Conservation (phyloP, 2,329 filamentous ascomycete genomes). For the Oidium heveae region DNA sequence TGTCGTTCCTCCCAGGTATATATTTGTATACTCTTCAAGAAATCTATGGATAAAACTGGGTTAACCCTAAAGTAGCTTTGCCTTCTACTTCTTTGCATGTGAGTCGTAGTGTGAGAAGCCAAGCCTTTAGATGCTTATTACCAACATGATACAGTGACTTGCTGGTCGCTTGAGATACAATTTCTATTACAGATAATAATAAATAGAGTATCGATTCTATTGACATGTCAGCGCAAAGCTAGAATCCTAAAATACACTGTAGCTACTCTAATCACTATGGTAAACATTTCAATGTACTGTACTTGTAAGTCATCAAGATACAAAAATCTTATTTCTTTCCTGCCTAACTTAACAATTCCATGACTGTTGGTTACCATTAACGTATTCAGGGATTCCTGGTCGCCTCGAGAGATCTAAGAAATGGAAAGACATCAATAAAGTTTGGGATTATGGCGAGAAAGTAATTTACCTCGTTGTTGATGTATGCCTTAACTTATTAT, state of each 20-base stretch:
- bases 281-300: conserved; percentile 27
- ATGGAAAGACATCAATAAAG: conserved; percentile 21
- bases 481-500: conserved; percentile 25
- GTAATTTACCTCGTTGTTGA: conserved; percentile 25
- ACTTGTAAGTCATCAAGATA: conserved; percentile 18
- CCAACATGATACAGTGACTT: conserved; percentile 5
- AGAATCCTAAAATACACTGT: conserved; percentile 18
- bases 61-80: conserved; percentile 3
- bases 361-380: too few species aligned
- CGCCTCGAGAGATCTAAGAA: conserved; percentile 18
- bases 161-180: conserved; percentile 20
- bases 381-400: conserved; percentile 18
- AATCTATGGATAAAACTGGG: background rate
- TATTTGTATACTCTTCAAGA: background rate
- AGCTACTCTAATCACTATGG: conserved; percentile 18
- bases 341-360: too few species aligned
- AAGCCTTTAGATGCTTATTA: background rate
- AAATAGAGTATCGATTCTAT: conserved; percentile 25
- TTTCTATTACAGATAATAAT: conserved; percentile 28
- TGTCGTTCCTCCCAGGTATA: conserved; percentile 14
- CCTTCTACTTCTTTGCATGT: conserved; percentile 8
- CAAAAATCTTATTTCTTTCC: too few species aligned
- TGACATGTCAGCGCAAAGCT: conserved; percentile 17
- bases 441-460: conserved; percentile 29
- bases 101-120: conserved; percentile 1